phyloP scores from a whole-genome alignment of 768 basidiomycete genomes.

The Phylloporus sp. region DNA sequence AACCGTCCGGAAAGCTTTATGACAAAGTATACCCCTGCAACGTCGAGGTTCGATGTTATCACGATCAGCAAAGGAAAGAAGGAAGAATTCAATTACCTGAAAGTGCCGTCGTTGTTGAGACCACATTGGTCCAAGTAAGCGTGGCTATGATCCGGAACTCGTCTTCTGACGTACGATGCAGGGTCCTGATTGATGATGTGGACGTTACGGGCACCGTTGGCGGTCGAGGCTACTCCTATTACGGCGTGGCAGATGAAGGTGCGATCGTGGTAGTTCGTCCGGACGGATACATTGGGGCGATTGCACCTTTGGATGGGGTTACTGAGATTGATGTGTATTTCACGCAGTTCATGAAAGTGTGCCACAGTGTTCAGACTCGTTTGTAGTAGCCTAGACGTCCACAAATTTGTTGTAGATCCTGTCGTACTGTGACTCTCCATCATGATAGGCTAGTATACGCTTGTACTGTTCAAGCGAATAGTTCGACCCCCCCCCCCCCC shows the following conservation, averaged over 20 bases:
- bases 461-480: too few relatives aligned
- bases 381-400: too few relatives aligned
- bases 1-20: conserved; percentile 26
- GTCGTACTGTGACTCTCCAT: too few relatives aligned
- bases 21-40: conserved; percentile 22
- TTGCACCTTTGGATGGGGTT: conserved; percentile 44
- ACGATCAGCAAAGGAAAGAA: conserved; percentile 31
- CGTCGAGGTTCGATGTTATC: conserved; percentile 29
- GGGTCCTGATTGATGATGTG: conserved; percentile 57
- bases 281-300: conserved; percentile 56
- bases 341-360: conserved; percentile 36
- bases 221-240: conserved; percentile 53
- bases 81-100: conserved; percentile 28
- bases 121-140: conserved; percentile 43
- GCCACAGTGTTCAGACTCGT: too few relatives aligned
- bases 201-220: conserved; percentile 43
- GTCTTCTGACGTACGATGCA: conserved; percentile 23
- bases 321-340: conserved; percentile 47
- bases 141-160: background rate
- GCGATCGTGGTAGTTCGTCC: conserved; percentile 30
- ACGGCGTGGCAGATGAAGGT: conserved; percentile 38
- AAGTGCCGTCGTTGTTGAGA: conserved; percentile 33
- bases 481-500: too few relatives aligned
- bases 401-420: too few relatives aligned
- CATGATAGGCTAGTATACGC: too few relatives aligned